A percentile compares a stretch with the other conserved stretches of the same genome.
These are phyloP conservation scores for Candida sp. DNA, from an alignment of 1,139 yeast genomes.

Conservation along the genomic window DNA sequence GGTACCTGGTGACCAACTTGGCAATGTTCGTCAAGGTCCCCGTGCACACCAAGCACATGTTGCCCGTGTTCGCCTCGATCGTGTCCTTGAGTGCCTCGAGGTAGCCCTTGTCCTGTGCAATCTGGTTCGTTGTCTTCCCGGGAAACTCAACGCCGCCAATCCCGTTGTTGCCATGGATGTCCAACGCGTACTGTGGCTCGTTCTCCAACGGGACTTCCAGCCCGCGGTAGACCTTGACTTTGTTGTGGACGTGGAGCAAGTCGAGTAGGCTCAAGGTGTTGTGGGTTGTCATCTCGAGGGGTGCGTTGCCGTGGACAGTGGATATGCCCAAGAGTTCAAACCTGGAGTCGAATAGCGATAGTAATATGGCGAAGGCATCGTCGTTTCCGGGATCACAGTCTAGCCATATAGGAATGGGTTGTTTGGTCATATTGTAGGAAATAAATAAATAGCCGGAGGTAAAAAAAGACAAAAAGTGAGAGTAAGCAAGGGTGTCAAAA, in stretches of 20 bases:
- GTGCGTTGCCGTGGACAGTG: conserved; percentile 83
- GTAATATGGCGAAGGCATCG: conserved; percentile 77
- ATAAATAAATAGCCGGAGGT: too few species aligned
- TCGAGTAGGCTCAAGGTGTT: conserved; percentile 74
- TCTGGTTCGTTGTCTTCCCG: conserved; percentile 42
- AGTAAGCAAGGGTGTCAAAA: too few species aligned
- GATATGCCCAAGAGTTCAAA: conserved; percentile 74
- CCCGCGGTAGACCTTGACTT: conserved; percentile 66
- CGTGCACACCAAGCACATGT: conserved; percentile 64
- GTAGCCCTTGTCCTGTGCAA: conserved; percentile 44
- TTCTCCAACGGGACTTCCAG: conserved; percentile 59
- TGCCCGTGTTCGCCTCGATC: conserved; percentile 42
- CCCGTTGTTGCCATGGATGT: conserved; percentile 78
- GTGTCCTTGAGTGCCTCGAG: conserved; percentile 62
- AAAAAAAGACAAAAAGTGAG: too few species aligned
- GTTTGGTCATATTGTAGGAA: conserved; percentile 6
- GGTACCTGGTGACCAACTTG: conserved; percentile 51
- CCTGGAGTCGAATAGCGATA: conserved; percentile 63
- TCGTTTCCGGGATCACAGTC: conserved; percentile 97
- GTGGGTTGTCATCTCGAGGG: conserved; percentile 66
- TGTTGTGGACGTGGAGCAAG: conserved; percentile 45
- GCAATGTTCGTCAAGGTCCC: conserved; percentile 80
- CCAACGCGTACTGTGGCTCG: conserved; percentile 55
- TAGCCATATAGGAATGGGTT: conserved; percentile 71
- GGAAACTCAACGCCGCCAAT: conserved; percentile 72